These are phyloP conservation scores for Crassisporium funariophilum DNA, from an alignment of 768 basidiomycete genomes.

Conservation along the genomic window DNA sequence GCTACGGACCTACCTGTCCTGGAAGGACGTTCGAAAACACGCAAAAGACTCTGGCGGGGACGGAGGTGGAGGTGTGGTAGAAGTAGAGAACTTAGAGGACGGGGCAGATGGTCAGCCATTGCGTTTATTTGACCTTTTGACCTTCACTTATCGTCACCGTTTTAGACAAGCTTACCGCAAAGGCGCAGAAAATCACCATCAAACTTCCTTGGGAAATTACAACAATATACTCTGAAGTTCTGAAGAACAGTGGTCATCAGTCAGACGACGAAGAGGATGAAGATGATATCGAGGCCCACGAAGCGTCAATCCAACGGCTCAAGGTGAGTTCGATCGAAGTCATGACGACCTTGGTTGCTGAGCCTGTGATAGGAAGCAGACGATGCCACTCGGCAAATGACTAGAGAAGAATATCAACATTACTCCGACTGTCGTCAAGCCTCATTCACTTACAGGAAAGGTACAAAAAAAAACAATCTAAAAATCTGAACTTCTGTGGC, in stretches of 20 bases:
- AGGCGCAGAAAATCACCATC: slow-evolving; percentile 91
- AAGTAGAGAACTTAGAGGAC: slow-evolving; percentile 83
- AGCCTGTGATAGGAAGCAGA: slow-evolving; percentile 74
- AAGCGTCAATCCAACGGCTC: slow-evolving; percentile 87
- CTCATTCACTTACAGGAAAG: slow-evolving; percentile 96
- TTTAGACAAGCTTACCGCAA: slow-evolving; percentile 74
- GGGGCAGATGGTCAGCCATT: slow-evolving; percentile 69
- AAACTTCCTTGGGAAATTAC: slow-evolving; percentile 96
- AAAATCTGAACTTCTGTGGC: background rate
- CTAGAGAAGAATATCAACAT: slow-evolving; percentile 94
- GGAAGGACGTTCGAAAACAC: slow-evolving; percentile 96
- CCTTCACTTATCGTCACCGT: background rate
- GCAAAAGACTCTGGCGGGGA: slow-evolving; percentile 90
- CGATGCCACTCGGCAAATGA: slow-evolving; percentile 94
- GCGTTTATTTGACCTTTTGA: background rate
- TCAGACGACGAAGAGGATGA: slow-evolving; percentile 97
- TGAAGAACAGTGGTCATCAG: slow-evolving; percentile 73
- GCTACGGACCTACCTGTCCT: slow-evolving; percentile 88
- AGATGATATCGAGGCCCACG: slow-evolving; percentile 93
- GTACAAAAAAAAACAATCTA: slow-evolving; percentile 38
- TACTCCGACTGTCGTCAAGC: slow-evolving; percentile 97
- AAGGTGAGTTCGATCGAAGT: slow-evolving; percentile 45
- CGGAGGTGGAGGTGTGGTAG: slow-evolving; percentile 76
- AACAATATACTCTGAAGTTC: slow-evolving; percentile 88
- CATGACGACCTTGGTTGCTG: background rate